Evolutionary conservation across 1,284 basidiomycete genomes (phyloP), one percentile per base, ranked within the genome.

Genomic region (Ceratobasidium sp.): DNA sequence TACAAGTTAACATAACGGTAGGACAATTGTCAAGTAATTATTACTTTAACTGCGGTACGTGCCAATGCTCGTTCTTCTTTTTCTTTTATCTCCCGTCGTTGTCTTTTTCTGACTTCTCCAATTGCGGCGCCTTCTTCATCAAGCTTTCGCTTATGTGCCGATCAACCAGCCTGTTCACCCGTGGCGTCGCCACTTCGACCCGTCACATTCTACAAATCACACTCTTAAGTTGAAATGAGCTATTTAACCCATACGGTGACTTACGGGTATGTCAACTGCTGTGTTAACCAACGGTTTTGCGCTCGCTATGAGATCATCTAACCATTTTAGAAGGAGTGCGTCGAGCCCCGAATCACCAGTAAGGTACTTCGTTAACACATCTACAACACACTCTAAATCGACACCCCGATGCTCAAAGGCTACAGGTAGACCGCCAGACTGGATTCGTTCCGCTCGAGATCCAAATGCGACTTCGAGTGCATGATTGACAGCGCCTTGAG

Each of bases 401-500:
- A 9, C 38, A 5, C 73, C 73, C 12, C 46, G 42, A 20, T 66
- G 20, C 17, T 62, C 23, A 42, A 75, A 75, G 10, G 12, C 48
- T 15, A 54, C 38, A 17, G 42, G 69, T 7, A n/a, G 28, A n/a
- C 13, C 7, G n/a, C 48, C 42, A 38, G 42, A 17, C 9, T 7
- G 26, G 12, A 56, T 28, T n/a, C 28, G 40, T 5, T 26, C 23
- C 20, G 6, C 69, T 59, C 56, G 50, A 40, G 9, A 20, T 28
- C 54, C 54, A 44, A 68, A 52, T 7, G 26, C 66, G 7, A 68
- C 46, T 23, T 68, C 40, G 20, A 68, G 46, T 23, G 38, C 44
- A 50, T 26, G 46, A 68, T 68, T 68, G 15, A 68, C 40, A 33
- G 46, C 33, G 13, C 66, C 66, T 71, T 78, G 77, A 9, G 9